Conservation (phyloP, 768 basidiomycete species). For the Suillus alpinus region DNA sequence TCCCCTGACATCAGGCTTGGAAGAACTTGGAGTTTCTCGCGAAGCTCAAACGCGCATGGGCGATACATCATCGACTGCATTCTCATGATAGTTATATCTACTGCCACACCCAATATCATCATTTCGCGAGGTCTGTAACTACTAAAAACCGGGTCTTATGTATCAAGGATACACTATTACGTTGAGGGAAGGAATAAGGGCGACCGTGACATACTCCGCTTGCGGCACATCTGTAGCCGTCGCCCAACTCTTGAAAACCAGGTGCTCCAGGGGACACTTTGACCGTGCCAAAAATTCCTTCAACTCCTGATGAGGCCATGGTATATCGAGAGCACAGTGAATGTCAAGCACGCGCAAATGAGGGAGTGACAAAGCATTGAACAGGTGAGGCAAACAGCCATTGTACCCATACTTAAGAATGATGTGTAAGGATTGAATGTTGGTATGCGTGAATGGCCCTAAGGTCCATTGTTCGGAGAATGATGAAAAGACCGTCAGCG, state of each 20-base stretch:
- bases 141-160: no score
- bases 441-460: slow-evolving; percentile 6
- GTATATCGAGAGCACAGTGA: no score
- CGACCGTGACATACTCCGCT: slow-evolving; percentile 10
- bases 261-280: slow-evolving; percentile 16
- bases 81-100: no score
- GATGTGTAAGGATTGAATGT: slow-evolving; percentile 15
- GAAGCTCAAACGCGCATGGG: no score
- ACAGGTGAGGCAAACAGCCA: slow-evolving; percentile 13
- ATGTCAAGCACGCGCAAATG: slow-evolving; percentile 10
- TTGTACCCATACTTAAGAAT: no score
- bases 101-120: no score
- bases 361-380: slow-evolving; percentile 16
- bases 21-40: no score
- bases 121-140: no score
- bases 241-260: slow-evolving; percentile 12
- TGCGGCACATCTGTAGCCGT: slow-evolving; percentile 14
- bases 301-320: slow-evolving; percentile 14
- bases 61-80: no score
- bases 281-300: slow-evolving; percentile 21
- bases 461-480: not conserved
- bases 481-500: slow-evolving; percentile 9
- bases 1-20: no score
- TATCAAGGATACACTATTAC: no score
- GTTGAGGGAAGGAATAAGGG: slow-evolving; percentile 9